phyloP scores from a whole-genome alignment of 345 rosid species.

The Murraya koenigii region DNA sequence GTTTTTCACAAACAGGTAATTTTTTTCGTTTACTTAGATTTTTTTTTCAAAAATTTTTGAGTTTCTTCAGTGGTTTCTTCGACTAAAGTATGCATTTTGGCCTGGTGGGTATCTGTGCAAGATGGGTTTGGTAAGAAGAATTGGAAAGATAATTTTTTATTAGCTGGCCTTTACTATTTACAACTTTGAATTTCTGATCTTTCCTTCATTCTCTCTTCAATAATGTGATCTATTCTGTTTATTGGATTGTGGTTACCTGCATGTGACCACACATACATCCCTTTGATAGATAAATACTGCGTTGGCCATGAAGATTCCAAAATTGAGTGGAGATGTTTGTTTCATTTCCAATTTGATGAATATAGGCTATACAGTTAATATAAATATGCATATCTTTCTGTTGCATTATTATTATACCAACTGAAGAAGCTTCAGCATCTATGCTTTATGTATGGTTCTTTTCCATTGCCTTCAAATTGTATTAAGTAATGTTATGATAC shows the following conservation, averaged over 20 bases:
- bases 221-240: background rate
- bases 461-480: background rate
- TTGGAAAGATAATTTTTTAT: background rate
- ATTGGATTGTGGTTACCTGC: background rate
- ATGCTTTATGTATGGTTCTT: background rate
- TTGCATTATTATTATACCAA: background rate
- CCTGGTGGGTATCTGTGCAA: conserved; percentile 11
- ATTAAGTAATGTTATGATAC: background rate
- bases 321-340: background rate
- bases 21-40: background rate
- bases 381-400: background rate
- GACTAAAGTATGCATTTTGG: conserved; percentile 9
- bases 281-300: background rate
- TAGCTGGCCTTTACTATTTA: background rate
- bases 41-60: background rate
- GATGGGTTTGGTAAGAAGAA: background rate
- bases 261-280: background rate
- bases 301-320: background rate
- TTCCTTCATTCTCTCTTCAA: background rate
- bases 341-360: background rate
- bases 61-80: background rate
- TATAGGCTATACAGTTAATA: background rate
- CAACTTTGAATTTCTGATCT: background rate
- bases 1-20: conserved; percentile 80
- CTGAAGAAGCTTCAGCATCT: background rate